Conservation (phyloP, 1,284 basidiomycete genomes). For the Rhizoctonia solani region DNA sequence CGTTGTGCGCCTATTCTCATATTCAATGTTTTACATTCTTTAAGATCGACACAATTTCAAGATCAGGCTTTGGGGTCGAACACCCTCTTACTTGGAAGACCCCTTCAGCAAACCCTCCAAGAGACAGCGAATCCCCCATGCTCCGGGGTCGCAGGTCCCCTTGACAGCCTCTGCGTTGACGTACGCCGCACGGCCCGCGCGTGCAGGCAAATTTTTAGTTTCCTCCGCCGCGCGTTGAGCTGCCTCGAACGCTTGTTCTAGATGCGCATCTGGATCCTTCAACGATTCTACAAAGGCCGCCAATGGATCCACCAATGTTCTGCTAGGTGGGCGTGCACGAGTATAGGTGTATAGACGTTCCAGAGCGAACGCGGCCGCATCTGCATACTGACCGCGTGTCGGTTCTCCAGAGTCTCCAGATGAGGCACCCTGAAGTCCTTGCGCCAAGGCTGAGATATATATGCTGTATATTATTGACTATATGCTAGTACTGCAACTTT, state of each 20-base stretch:
- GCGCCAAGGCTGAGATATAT: constrained; percentile 83
- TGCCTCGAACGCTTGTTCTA: constrained; percentile 60
- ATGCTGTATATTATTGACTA: constrained; percentile 58
- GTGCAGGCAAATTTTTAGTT: constrained; percentile 77
- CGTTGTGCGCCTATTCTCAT: not conserved
- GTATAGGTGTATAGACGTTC: constrained; percentile 84
- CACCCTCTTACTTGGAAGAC: not conserved
- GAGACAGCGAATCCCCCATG: constrained; percentile 36
- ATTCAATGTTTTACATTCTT: not conserved
- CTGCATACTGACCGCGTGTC: constrained; percentile 4
- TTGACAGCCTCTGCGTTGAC: constrained; percentile 74
- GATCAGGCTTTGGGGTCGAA: not conserved
- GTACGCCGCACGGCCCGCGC: constrained; percentile 89
- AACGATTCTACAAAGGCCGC: constrained; percentile 73
- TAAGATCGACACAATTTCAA: not conserved
- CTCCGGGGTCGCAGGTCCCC: constrained; percentile 80
- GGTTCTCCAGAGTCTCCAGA: constrained; percentile 42
- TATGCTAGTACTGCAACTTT: not conserved
- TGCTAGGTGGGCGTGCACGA: constrained; percentile 82
- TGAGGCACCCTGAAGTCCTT: constrained; percentile 61
- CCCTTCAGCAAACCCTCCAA: constrained; percentile 9
- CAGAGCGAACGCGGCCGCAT: constrained; percentile 65
- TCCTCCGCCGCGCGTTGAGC: constrained; percentile 72
- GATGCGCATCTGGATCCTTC: constrained; percentile 42
- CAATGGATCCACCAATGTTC: constrained; percentile 90